Evolutionary conservation across 2,329 filamentous ascomycete genomes (phyloP), one percentile per base, ranked within the genome.

Genomic region (Metarhizium anisopliae): DNA sequence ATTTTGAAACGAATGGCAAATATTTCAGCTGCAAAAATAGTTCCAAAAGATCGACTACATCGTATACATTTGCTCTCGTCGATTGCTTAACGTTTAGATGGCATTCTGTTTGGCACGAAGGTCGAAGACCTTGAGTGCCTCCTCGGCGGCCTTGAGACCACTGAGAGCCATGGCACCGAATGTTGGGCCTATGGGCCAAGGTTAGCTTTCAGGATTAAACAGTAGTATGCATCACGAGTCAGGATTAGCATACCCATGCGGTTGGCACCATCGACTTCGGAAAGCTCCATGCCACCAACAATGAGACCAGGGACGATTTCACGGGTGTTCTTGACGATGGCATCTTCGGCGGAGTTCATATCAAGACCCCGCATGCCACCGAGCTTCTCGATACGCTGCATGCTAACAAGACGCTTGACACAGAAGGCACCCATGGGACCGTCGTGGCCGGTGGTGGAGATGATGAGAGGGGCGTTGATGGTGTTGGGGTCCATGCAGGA

Each of bases 401-500:
- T 95, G 71, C 85, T 89, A 51, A 95, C 91, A 45, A 96, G 86
- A 51, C 91, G 84, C 82, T 96, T 96, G 70, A 90, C 91, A 61
- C 76, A 88, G 77, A 96, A 96, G 52, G 91, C 91, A 50, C 91
- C 92, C 69, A 95, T 95, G 16, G 91, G 91, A 0, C 82, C 92
- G 62, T 96, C 91, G 66, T 96, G 91, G 52, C 91, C 92, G 0
- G 91, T 96, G 29, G 91, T 96, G 56, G 86, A 90, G 75, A 96
- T 88, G 67, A 96, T 78, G 57, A 96, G 72, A 1, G 91, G 90
- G 0, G 90, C 90, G 68, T 95, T 96, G 81, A 96, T 95, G 66
- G 91, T 96, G 82, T 94, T 95, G 63, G 91, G 91, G 71, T 96
- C 92, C 91, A 96, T 95, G 86, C 91, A 96, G 59, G 84, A 89